Percentiles rank a stretch among this genome's conserved stretches.
Conservation (phyloP, 2,329 filamentous ascomycete species). For the Colletotrichum sp. region DNA sequence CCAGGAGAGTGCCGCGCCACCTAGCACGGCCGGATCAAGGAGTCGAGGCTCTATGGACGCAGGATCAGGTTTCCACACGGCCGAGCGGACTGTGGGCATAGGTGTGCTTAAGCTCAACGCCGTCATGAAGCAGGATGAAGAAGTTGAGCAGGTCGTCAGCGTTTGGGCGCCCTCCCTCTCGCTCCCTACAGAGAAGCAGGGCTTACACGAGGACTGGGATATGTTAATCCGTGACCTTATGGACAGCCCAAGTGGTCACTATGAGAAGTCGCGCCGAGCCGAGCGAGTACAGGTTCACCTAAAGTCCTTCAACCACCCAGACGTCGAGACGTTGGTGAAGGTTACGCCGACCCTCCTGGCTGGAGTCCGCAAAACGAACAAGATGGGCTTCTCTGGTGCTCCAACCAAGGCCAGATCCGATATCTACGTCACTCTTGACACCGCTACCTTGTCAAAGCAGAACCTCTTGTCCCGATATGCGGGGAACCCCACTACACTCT, state of each 20-base stretch:
- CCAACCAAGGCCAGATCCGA: conserved; percentile 89
- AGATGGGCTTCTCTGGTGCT: conserved; percentile 93
- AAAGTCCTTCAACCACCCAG: conserved; percentile 76
- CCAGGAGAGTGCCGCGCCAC: conserved; percentile 50
- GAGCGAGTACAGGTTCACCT: conserved; percentile 83
- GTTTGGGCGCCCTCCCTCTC: conserved; percentile 74
- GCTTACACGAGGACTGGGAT: conserved; percentile 72
- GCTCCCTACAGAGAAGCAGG: conserved; percentile 60
- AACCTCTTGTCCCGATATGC: conserved; percentile 69
- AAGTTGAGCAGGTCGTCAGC: conserved; percentile 76
- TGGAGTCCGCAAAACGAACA: conserved; percentile 79
- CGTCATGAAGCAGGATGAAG: conserved; percentile 73
- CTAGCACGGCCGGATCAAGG: conserved; percentile 61
- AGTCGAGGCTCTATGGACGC: conserved; percentile 36
- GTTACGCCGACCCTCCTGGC: conserved; percentile 88
- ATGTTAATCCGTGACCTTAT: conserved; percentile 76
- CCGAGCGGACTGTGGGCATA: conserved; percentile 75
- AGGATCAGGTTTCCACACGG: conserved; percentile 43
- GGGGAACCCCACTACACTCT: conserved; percentile 77
- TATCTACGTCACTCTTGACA: conserved; percentile 88
- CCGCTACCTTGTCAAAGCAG: conserved; percentile 80
- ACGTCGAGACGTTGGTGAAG: conserved; percentile 82
- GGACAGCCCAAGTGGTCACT: conserved; percentile 74
- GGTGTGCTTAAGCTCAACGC: conserved; percentile 79
- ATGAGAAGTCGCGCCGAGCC: conserved; percentile 73